These are phyloP conservation scores for Corymbia maculata DNA, from an alignment of 345 rosid genomes.

Conservation along the genomic window DNA sequence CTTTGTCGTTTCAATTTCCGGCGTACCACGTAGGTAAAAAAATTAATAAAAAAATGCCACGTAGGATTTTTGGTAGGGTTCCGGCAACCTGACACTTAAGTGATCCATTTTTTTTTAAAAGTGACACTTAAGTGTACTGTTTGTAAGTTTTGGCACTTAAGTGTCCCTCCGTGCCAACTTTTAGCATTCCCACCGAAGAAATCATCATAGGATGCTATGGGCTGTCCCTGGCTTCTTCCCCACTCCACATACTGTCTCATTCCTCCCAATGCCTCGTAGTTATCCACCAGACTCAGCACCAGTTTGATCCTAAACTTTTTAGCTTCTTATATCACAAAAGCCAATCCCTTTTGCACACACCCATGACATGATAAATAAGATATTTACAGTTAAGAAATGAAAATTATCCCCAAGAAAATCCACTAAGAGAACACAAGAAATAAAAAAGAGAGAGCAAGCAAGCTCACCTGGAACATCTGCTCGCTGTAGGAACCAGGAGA, in stretches of 20 bases:
- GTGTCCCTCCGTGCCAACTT: no score
- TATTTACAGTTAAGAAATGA: not conserved
- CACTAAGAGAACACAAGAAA: not conserved
- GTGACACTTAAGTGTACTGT: no score
- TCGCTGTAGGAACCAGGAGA: conserved; percentile 50
- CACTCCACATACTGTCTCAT: conserved; percentile 48
- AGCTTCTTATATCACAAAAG: conserved; percentile 64
- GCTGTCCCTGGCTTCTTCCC: conserved; percentile 46
- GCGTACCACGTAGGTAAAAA: no score
- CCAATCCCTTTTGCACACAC: conserved; percentile 38
- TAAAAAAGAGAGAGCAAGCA: no score
- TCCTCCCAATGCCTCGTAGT: conserved; percentile 46
- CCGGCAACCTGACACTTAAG: no score
- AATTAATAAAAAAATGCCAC: no score
- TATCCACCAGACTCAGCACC: conserved; percentile 48
- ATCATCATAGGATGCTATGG: conserved; percentile 38
- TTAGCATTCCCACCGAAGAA: no score
- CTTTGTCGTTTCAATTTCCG: no score
- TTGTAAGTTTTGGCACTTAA: no score
- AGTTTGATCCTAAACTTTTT: conserved; percentile 41
- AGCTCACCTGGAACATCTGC: conserved; percentile 25
- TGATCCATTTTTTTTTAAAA: no score
- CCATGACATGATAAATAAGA: not conserved
- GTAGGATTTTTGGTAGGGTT: no score
- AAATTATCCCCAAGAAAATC: not conserved